Conservation (phyloP, 352 stramenopile genomes). For the Pythium plurisporium region DNA sequence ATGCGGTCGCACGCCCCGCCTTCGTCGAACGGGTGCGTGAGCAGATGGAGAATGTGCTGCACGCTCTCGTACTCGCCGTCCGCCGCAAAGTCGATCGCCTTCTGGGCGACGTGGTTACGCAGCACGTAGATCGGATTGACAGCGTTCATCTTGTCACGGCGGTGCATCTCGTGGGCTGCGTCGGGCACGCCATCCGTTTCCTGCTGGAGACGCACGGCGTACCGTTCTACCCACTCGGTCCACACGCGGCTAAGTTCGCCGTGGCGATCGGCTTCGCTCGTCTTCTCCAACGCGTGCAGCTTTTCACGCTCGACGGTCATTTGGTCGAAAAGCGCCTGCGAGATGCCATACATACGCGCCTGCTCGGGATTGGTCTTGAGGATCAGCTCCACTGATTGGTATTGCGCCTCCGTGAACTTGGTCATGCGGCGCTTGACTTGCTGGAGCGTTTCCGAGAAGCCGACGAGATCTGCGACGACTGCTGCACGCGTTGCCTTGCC, state of each 20-base stretch:
- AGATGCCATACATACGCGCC: slow-evolving; percentile 75
- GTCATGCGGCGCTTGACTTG: slow-evolving; percentile 51
- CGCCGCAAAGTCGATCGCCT: slow-evolving; percentile 76
- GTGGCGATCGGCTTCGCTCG: slow-evolving; percentile 44
- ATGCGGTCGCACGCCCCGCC: slow-evolving; percentile 31
- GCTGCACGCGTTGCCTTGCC: slow-evolving; percentile 19
- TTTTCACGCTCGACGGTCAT: slow-evolving; percentile 49
- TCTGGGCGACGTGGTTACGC: slow-evolving; percentile 88
- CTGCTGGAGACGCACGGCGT: slow-evolving; percentile 38
- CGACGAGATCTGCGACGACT: slow-evolving; percentile 44
- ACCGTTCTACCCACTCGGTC: slow-evolving; percentile 55
- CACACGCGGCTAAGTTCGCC: slow-evolving; percentile 42
- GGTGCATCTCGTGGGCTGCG: slow-evolving; percentile 30
- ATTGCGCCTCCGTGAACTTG: slow-evolving; percentile 71
- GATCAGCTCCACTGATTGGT: slow-evolving; percentile 60
- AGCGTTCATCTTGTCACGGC: slow-evolving; percentile 41
- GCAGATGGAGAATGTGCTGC: slow-evolving; percentile 61
- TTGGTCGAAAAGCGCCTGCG: slow-evolving; percentile 41
- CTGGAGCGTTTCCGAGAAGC: slow-evolving; percentile 60
- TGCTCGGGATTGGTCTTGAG: slow-evolving; percentile 53
- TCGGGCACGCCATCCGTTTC: slow-evolving; percentile 36
- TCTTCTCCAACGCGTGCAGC: slow-evolving; percentile 36
- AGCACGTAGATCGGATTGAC: slow-evolving; percentile 85
- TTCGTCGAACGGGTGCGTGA: slow-evolving; percentile 70
- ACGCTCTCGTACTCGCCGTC: slow-evolving; percentile 63